These are phyloP conservation scores for Rhynchosporium agropyri DNA, from an alignment of 2,329 filamentous ascomycete species.

Conservation along the genomic window DNA sequence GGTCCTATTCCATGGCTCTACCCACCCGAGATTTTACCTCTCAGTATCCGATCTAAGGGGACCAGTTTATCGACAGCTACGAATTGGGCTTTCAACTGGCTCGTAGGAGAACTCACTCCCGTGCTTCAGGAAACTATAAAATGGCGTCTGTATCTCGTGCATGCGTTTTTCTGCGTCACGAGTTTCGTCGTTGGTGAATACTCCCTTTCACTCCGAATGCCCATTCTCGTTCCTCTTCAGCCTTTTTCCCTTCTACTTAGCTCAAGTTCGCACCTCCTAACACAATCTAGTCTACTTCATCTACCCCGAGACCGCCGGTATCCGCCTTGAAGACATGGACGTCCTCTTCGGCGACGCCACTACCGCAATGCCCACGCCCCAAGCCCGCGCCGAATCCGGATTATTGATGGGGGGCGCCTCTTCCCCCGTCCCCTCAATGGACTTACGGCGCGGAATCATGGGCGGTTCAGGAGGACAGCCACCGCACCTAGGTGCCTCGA, in stretches of 20 bases:
- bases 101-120: conserved; percentile 93
- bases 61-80: conserved; percentile 94
- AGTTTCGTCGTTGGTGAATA: conserved; percentile 88
- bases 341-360: conserved; percentile 91
- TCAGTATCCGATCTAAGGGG: conserved; percentile 96
- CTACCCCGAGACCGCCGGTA: conserved; percentile 94
- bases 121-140: conserved; percentile 88
- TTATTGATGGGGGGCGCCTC: conserved; percentile 71
- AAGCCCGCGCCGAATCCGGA: conserved; percentile 76
- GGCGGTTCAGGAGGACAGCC: conserved; percentile 39
- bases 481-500: conserved; percentile 57
- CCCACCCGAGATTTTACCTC: conserved; percentile 94
- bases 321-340: conserved; percentile 97
- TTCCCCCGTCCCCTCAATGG: conserved; percentile 79
- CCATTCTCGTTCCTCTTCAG: conserved; percentile 45
- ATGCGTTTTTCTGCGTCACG: conserved; percentile 94
- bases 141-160: conserved; percentile 92
- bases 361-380: conserved; percentile 78
- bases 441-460: conserved; percentile 60
- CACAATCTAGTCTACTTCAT: conserved; percentile 80
- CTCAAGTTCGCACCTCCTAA: not conserved
- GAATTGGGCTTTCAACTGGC: conserved; percentile 98
- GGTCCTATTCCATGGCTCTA: conserved; percentile 98
- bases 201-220: no score
- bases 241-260: not conserved